Base-by-base conservation (phyloP, 768 basidiomycete species). In the Agaricus blazei region DNA sequence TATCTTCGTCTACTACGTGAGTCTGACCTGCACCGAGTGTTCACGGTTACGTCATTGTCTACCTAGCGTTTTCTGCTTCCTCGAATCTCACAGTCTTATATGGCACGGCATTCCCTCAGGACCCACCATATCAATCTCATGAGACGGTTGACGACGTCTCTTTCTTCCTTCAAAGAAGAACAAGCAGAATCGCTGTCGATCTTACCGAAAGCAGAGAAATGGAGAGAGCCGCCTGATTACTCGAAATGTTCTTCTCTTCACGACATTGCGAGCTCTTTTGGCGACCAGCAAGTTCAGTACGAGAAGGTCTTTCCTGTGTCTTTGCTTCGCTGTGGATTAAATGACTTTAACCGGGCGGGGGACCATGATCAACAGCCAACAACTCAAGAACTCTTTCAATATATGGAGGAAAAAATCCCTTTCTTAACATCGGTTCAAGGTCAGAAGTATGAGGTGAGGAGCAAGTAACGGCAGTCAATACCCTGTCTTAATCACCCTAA, bases 11-110 rank as follows among this genome's bases (percentile, higher is more conserved):
- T 90, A 88, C 69, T 81, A 87, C 60, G 88, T 90, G 62, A 58
- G 85, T 70, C 6, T 48, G 15, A 5, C 36, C 40, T 51, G 43
- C 49, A 37, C 24, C 9, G 3, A 26, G 9, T 26, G 43, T 28
- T 12, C 9, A 19, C 9, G 34, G 1, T 9, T 42, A n/a, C 34
- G 36, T 26, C 19, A 56, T 59, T 64, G 53, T 63, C 40, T 6
- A 41, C 42, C 50, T 58, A 91, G 89, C 80, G 82, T 36, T 82
- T 84, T 62, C 71, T 92, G 24, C 77, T 89, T 26, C 89, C 89
- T 3, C 81, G 81, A 31, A 76, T 92, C 9, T 66, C 78, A 1
- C 76, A 72, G 47, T 82, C 85, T 1, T 76, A 75, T 27, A 65
- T 79, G 28, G 88, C 89, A 8, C 82, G 88, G 31, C 75, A 73